Conservation (phyloP, 257 asterid species). For the Solanum ahanhuiri region DNA sequence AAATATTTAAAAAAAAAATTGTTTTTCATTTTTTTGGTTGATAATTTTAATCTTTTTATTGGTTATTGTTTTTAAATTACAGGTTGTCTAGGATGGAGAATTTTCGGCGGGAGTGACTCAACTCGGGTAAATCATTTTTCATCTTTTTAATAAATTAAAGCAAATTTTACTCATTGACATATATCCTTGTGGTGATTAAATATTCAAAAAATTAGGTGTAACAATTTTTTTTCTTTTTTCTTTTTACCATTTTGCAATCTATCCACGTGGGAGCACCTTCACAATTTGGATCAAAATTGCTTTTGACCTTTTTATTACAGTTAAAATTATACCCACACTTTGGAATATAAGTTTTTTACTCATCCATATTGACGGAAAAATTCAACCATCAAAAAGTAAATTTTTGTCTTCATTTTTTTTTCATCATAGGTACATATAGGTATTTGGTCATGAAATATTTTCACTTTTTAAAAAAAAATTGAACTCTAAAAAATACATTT, state of each 20-base stretch:
- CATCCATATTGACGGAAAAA: not conserved
- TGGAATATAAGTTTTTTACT: not conserved
- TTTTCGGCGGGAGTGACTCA: constrained; percentile 73
- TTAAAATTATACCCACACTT: not conserved
- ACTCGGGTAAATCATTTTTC: constrained; percentile 34
- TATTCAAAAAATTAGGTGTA: not conserved
- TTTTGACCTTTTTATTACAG: not conserved
- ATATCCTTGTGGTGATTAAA: not conserved
- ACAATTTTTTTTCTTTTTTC: no score
- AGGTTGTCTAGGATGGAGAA: constrained; percentile 66
- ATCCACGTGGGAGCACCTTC: not conserved
- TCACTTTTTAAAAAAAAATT: no score
- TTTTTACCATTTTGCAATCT: not conserved
- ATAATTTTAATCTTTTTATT: not conserved
- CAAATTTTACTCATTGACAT: not conserved
- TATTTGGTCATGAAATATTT: no score
- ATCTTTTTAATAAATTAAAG: not conserved
- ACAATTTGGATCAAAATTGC: not conserved
- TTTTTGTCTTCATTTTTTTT: not conserved
- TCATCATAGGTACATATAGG: not conserved
- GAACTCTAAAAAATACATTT: not conserved
- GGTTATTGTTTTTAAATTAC: constrained; percentile 5
- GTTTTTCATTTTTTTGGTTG: not conserved
- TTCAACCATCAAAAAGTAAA: not conserved
- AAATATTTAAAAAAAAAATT: no score